Percentiles rank a stretch among this genome's conserved stretches.
Conservation (phyloP, 176 grass and related monocot species). For the Cenchrus purpureus region DNA sequence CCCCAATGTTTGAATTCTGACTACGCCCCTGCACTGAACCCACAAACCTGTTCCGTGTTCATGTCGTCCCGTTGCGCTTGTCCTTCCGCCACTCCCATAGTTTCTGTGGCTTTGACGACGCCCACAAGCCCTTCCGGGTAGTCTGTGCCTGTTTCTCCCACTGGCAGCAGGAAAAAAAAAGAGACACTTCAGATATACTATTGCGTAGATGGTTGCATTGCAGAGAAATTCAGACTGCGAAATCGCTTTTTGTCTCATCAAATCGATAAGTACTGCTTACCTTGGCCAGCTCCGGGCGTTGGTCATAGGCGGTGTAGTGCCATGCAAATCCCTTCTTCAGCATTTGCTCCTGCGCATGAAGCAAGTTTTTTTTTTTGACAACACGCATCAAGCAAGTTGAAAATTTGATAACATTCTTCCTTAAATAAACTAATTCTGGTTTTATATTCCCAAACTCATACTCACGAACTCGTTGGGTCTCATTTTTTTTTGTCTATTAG, state of each 20-base stretch:
- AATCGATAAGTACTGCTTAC: conserved; percentile 28
- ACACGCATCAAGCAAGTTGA: background rate
- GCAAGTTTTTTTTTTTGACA: background rate
- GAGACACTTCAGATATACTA: background rate
- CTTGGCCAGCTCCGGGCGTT: conserved; percentile 76
- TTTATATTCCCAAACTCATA: too few relatives aligned
- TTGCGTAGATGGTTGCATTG: background rate
- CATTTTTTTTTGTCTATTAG: too few relatives aligned
- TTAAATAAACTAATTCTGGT: too few relatives aligned
- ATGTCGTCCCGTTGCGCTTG: conserved; percentile 61
- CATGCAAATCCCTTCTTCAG: conserved; percentile 91
- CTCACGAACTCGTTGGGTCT: too few relatives aligned
- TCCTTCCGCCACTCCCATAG: conserved; percentile 97
- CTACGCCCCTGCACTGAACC: background rate
- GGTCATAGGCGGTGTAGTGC: conserved; percentile 91
- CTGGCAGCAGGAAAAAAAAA: conserved; percentile 23
- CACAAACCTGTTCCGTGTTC: background rate
- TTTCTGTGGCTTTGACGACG: conserved; percentile 72
- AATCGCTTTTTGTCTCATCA: background rate
- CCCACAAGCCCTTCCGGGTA: conserved; percentile 74
- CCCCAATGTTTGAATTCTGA: too few relatives aligned
- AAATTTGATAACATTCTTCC: background rate
- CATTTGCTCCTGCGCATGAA: conserved; percentile 74
- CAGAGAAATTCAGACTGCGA: background rate
- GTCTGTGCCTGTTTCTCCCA: conserved; percentile 86